These are phyloP conservation scores for Combretum micranthum DNA, from an alignment of 345 rosid species.

Conservation along the genomic window DNA sequence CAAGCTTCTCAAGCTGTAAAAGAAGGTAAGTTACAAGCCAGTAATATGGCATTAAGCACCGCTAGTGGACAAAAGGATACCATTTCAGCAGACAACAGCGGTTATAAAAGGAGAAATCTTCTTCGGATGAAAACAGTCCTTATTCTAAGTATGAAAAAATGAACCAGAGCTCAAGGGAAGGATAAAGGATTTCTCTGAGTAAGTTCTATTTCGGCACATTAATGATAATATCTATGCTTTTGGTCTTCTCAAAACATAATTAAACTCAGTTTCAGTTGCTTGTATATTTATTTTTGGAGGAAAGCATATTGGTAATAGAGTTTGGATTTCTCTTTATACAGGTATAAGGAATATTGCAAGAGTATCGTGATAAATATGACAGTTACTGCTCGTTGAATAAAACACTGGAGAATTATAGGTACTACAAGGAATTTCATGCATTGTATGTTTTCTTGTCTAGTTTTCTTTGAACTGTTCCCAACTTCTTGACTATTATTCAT, in stretches of 20 bases:
- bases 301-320: too few species aligned
- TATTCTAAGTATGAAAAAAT: constrained; percentile 78
- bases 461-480: neutral
- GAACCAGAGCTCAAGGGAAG: constrained; percentile 71
- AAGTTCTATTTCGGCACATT: constrained; percentile 25
- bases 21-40: constrained; percentile 42
- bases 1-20: constrained; percentile 29
- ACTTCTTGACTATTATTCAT: constrained; percentile 6
- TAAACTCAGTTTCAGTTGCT: neutral
- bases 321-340: constrained; percentile 16
- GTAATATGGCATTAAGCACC: constrained; percentile 22
- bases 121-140: constrained; percentile 55
- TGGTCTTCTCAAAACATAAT: constrained; percentile 1
- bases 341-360: constrained; percentile 81
- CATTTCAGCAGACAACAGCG: constrained; percentile 27
- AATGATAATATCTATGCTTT: neutral
- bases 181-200: constrained; percentile 72
- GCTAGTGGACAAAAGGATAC: constrained; percentile 43
- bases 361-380: constrained; percentile 70
- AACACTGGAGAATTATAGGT: constrained; percentile 76
- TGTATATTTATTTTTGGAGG: too few species aligned
- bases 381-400: constrained; percentile 67
- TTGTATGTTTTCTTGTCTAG: neutral
- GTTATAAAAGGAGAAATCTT: constrained; percentile 40
- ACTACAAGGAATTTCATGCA: constrained; percentile 11